Percentiles rank a stretch among this genome's conserved stretches.
Conservation (phyloP, 441 rosid genomes). For the Flueggea neowawraea region DNA sequence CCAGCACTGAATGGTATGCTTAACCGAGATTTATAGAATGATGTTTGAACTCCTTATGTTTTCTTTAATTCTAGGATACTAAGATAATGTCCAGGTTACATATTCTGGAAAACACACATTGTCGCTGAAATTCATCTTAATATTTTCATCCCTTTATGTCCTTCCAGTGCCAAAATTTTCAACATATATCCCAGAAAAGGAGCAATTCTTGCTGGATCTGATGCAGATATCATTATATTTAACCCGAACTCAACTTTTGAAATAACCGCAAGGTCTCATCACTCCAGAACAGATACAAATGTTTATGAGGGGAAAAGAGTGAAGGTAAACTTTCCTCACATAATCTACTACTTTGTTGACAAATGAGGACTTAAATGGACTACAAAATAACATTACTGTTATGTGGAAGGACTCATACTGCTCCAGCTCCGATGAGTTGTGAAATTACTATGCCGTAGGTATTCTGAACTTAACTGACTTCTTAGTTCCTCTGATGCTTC, state of each 20-base stretch:
- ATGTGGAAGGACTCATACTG: no score
- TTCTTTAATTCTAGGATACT: not conserved
- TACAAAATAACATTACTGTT: no score
- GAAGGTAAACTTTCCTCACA: constrained; percentile 42
- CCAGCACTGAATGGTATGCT: constrained; percentile 88
- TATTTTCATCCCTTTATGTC: not conserved
- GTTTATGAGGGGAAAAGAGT: constrained; percentile 75
- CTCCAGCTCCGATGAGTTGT: no score
- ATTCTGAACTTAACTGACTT: no score
- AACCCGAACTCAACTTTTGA: constrained; percentile 82
- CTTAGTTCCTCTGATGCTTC: no score
- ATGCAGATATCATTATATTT: constrained; percentile 87
- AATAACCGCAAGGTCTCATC: constrained; percentile 69
- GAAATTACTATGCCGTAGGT: no score
- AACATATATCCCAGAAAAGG: constrained; percentile 91
- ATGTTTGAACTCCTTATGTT: not conserved
- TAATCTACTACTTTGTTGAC: not conserved
- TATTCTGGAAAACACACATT: not conserved
- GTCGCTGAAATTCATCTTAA: not conserved
- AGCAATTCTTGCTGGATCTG: constrained; percentile 82
- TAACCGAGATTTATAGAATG: constrained; percentile 4
- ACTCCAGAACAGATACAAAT: constrained; percentile 83
- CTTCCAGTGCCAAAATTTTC: constrained; percentile 84
- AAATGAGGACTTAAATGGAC: not conserved
- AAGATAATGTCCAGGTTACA: not conserved